A percentile compares a stretch with the other conserved stretches of the same genome.
Conservation (phyloP, 2,329 filamentous ascomycete species). For the Colletotrichum caudatum region DNA sequence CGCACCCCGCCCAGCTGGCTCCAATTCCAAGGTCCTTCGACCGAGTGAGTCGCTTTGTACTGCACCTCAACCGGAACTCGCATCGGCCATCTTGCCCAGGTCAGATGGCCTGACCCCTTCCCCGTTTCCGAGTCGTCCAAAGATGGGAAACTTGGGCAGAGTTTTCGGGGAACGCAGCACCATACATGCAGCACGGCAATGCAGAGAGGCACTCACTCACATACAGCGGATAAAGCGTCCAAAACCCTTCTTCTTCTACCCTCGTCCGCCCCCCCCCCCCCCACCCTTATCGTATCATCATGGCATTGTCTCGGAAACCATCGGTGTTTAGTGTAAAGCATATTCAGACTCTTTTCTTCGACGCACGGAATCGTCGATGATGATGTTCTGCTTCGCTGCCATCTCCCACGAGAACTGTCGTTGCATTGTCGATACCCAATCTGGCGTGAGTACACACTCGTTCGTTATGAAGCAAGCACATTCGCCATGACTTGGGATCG, state of each 20-base stretch:
- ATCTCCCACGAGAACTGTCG: not conserved
- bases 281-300: not conserved
- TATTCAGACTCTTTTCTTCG: not conserved
- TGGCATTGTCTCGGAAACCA: slow-evolving; percentile 1
- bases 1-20: slow-evolving; percentile 4
- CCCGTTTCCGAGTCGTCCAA: not conserved
- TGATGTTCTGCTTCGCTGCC: slow-evolving; percentile 16
- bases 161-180: not conserved
- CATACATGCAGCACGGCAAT: slow-evolving; percentile 1
- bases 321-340: slow-evolving; percentile 1
- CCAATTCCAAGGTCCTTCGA: slow-evolving; percentile 36
- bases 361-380: not conserved
- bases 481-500: slow-evolving; percentile 15
- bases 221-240: slow-evolving; percentile 1
- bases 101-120: slow-evolving; percentile 3
- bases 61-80: slow-evolving; percentile 25
- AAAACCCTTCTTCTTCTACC: not conserved
- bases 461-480: not conserved
- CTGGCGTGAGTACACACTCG: not conserved
- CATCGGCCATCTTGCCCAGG: slow-evolving; percentile 32
- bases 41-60: slow-evolving; percentile 26
- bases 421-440: not conserved
- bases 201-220: not conserved
- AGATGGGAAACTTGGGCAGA: not conserved
- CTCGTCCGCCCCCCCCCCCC: not conserved